A percentile compares a stretch with the other conserved stretches of the same genome.
Evolutionary conservation across 139 green algal species (phyloP).

Genomic region (Volvox reticuliferus): DNA sequence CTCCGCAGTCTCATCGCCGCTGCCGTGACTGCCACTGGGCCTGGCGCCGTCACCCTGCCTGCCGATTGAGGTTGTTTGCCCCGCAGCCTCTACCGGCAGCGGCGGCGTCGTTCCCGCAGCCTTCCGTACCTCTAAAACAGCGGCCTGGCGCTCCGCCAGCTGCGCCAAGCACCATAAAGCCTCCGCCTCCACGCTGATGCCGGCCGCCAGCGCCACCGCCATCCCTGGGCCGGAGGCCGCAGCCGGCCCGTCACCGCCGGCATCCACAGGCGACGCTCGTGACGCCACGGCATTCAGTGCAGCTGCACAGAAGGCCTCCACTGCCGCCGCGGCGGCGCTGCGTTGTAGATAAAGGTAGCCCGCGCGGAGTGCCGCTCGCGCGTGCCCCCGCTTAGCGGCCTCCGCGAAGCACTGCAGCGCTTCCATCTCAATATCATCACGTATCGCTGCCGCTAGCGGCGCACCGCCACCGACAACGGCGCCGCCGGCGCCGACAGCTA

Average conservation of each 20-base stretch:
- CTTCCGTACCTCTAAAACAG: conserved; percentile 20
- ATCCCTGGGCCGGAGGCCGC: neutral
- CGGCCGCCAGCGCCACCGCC: neutral
- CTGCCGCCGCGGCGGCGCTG: conserved; percentile 6
- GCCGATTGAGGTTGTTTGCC: neutral
- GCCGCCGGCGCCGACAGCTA: neutral
- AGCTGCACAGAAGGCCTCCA: conserved; percentile 3
- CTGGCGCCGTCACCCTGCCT: neutral
- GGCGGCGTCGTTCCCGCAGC: neutral
- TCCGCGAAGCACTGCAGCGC: conserved; percentile 22
- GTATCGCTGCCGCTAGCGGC: neutral
- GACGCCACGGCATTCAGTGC: neutral
- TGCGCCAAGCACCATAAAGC: conserved; percentile 46
- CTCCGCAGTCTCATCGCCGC: neutral
- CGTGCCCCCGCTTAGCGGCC: conserved; percentile 1
- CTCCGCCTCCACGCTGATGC: conserved; percentile 14
- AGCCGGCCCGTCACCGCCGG: neutral
- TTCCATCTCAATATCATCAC: neutral
- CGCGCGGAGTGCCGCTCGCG: neutral
- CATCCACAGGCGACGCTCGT: neutral
- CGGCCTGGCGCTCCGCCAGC: conserved; percentile 38
- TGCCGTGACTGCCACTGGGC: neutral
- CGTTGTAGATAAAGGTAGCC: conserved; percentile 26
- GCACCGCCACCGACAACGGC: neutral
- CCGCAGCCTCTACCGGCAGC: neutral